Evolutionary conservation across 257 asterid genomes (phyloP), one percentile per base, ranked within the genome.

Genomic region (Solanum neorickii): DNA sequence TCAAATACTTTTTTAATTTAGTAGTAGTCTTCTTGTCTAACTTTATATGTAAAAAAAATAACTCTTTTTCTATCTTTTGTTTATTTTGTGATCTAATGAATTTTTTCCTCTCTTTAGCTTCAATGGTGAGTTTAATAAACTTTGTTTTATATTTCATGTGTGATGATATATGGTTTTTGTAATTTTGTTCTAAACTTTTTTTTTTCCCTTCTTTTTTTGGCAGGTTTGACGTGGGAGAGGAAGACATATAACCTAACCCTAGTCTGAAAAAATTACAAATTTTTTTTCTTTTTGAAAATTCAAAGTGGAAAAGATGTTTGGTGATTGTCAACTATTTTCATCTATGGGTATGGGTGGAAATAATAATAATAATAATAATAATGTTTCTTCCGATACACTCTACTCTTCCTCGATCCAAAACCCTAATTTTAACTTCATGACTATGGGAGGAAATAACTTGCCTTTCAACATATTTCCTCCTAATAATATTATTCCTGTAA

Each of bases 401-500:
- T 91, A 47, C 73, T 76, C 93, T 52, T 87, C 98, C 0, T 80
- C 96, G 15, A 77, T 92, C 82, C 97, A 93, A 35, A 94, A 93
- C 93, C 97, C 98, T 69, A 97, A 88, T 90, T 93, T 92, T 91
- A 90, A 87, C 91, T 96, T 95, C 98, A 94, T 95, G 98, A 60
- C 94, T 37, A 92, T 80, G 85, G 85, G 85, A 49, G 85, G 77
- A 90, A 86, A 91, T 87, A 94, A 90, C 94, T 46, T 90, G 82
- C 96, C 99, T 72, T 97, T 94, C 98, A 93, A 91, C 92, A 93
- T 96, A n/a, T 97, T 94, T 47, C 92, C 99, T 66, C 94, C 98
- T 6, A 78, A 46, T 6, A 78, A 46, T 78, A 86, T 94, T 10
- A 88, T 93, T 76, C 95, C 96, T 0, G 99, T 97, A 90, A 92